Evolutionary conservation across 2,329 filamentous ascomycete genomes (phyloP).

Genomic region (Neofusicoccum ribis): DNA sequence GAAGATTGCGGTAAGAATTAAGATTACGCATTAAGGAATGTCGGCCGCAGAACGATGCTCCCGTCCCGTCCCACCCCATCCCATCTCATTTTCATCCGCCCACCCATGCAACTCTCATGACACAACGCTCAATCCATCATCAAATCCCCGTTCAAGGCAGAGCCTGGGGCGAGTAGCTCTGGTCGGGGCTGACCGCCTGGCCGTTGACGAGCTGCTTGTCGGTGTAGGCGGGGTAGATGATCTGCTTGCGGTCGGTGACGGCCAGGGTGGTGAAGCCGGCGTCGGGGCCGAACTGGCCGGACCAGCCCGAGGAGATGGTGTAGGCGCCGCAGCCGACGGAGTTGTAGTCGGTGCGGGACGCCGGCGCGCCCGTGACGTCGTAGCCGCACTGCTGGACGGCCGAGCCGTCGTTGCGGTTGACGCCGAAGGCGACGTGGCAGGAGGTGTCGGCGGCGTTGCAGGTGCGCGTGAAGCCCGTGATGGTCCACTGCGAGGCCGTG

Average conservation of each 20-base stretch:
- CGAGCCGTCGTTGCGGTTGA: constrained; percentile 4
- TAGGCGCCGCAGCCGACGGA: constrained; percentile 8
- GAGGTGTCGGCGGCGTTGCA: constrained; percentile 4
- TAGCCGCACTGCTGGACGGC: not conserved
- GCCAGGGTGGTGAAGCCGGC: constrained; percentile 12
- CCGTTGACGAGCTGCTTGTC: constrained; percentile 17
- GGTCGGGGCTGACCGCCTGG: constrained; percentile 6
- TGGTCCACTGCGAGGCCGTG: constrained; percentile 6
- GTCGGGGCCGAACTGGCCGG: constrained; percentile 14
- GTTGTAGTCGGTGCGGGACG: not conserved
- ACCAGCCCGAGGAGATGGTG: constrained; percentile 6
- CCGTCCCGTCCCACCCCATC: not conserved
- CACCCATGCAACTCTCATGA: too few relatives aligned
- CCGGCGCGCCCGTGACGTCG: constrained; percentile 7
- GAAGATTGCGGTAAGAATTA: not conserved
- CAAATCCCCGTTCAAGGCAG: not conserved
- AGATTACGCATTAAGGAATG: not conserved
- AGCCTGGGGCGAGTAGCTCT: constrained; percentile 15
- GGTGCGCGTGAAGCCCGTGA: constrained; percentile 11
- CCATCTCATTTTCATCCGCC: not conserved
- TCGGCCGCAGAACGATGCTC: not conserved
- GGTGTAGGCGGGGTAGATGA: constrained; percentile 14
- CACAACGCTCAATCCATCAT: not conserved
- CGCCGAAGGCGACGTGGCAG: constrained; percentile 13
- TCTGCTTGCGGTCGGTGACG: constrained; percentile 7